A percentile compares a stretch with the other conserved stretches of the same genome.
phyloP scores from a whole-genome alignment of 2,329 filamentous ascomycete species.

The Scedosporium apiospermum region DNA sequence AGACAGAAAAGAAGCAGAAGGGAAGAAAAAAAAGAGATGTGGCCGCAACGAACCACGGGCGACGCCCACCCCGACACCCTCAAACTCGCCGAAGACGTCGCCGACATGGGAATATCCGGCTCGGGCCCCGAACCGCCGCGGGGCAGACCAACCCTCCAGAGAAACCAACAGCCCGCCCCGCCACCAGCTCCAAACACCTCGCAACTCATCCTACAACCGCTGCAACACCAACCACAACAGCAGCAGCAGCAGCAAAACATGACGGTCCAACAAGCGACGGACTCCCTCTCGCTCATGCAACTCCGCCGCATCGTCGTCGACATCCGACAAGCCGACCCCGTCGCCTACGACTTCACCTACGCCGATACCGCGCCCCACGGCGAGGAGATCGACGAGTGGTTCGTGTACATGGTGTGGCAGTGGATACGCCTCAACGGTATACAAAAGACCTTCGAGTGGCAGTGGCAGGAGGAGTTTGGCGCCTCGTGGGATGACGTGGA shows the following conservation, averaged over 20 bases:
- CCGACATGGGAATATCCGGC: conserved; percentile 29
- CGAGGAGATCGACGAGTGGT: conserved; percentile 96
- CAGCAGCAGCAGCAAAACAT: conserved; percentile 9
- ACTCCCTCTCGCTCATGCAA: conserved; percentile 69
- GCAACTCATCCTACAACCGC: neutral
- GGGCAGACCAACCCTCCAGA: conserved; percentile 1
- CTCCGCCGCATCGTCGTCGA: conserved; percentile 65
- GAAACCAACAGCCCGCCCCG: conserved; percentile 24
- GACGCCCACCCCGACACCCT: conserved; percentile 12
- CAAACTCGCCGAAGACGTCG: conserved; percentile 25
- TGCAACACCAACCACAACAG: neutral
- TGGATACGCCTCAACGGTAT: conserved; percentile 68
- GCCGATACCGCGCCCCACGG: conserved; percentile 63
- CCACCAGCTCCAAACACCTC: conserved; percentile 14
- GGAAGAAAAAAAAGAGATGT: conserved; percentile 4
- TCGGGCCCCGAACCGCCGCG: conserved; percentile 6
- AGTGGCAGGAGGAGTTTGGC: conserved; percentile 52
- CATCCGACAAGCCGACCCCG: conserved; percentile 58
- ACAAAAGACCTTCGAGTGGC: conserved; percentile 66
- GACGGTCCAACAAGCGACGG: conserved; percentile 30
- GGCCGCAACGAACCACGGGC: neutral
- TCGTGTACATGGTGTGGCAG: conserved; percentile 82
- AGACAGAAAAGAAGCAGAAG: neutral
- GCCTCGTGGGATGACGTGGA: conserved; percentile 58
- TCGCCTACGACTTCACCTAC: conserved; percentile 80